Evolutionary conservation across 495 filamentous ascomycete genomes (phyloP), one percentile per base, ranked within the genome.

Genomic region (Hyaloscypha finlandica): DNA sequence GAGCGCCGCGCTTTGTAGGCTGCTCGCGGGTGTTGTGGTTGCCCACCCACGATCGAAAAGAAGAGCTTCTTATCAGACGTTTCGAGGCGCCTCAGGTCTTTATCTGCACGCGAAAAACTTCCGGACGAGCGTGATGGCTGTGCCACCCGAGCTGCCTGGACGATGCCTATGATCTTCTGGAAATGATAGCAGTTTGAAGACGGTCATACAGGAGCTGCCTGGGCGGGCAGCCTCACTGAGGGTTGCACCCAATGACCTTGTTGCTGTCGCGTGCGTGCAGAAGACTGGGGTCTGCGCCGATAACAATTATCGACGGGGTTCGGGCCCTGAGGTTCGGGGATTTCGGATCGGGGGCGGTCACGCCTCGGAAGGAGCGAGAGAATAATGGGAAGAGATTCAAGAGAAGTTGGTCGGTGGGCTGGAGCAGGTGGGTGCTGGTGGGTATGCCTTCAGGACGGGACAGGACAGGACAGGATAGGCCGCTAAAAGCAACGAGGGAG

Each of bases 181-280:
- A 59, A 45, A 32, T 16, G 42, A 19, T 22, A 37, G 61, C 12
- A 20, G 35, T 58, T 12, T 30, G 20, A 33, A 52, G 25, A 42
- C 52, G 60, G 32, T 60, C 29, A 25, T 67, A 60, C 66, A 59
- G 30, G 35, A 14, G 54, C 35, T 59, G 51, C 60, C 54, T 64
- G 39, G 53, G 32, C 55, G 19, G 45, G n/a, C 33, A 31, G 25
- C 29, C 37, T 42, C 33, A 33, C 35, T 64, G 42, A 39, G 32
- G 29, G 31, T 63, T 63, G 65, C 59, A 31, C 65, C 65, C 25
- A 25, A 68, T 68, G 56, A 55, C 9, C 32, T 35, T 32, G 51
- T 48, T 48, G 2, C 32, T 63, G 61, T 68, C 66, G 66, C 66
- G 66, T 68, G 66, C 59, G 64, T 56, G 19, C 1, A 56, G 52